A percentile compares a stretch with the other conserved stretches of the same genome.
phyloP scores from a whole-genome alignment of 2,329 filamentous ascomycete species.

The Monilinia aucupariae region DNA sequence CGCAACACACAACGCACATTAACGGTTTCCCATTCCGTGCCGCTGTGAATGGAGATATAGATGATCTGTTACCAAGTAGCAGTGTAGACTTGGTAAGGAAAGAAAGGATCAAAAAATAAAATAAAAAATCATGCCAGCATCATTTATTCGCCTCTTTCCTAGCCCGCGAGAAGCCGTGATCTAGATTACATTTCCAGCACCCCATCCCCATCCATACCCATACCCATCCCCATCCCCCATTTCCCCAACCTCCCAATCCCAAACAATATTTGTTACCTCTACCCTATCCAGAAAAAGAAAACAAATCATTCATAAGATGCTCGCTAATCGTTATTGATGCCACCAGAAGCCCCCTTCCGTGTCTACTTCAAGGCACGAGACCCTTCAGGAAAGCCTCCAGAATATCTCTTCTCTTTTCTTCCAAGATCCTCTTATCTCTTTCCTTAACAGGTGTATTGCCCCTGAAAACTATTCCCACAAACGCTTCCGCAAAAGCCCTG shows the following conservation, averaged over 20 bases:
- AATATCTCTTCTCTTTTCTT: constrained; percentile 60
- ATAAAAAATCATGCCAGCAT: neutral
- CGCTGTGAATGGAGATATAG: neutral
- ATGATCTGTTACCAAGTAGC: neutral
- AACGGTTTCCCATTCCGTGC: too few relatives aligned
- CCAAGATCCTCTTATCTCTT: constrained; percentile 52
- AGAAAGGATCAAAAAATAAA: too few relatives aligned
- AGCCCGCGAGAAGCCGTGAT: neutral
- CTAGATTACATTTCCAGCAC: constrained; percentile 3
- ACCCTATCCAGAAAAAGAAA: neutral
- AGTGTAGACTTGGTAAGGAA: neutral
- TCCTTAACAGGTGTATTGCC: constrained; percentile 40
- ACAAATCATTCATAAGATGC: neutral
- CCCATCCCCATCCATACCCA: too few relatives aligned
- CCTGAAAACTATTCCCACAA: constrained; percentile 59
- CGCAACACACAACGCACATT: too few relatives aligned
- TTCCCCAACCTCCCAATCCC: neutral
- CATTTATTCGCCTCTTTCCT: neutral
- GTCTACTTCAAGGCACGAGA: neutral
- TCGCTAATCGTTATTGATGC: neutral
- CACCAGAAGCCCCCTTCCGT: too few relatives aligned
- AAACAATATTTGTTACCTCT: neutral
- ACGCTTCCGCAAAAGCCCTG: constrained; percentile 57
- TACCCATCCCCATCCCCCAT: neutral
- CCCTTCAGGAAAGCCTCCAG: constrained; percentile 62